A percentile compares a stretch with the other conserved stretches of the same genome.
Evolutionary conservation across 2,329 filamentous ascomycete genomes (phyloP).

Genomic region (Bipolaris gigantea): DNA sequence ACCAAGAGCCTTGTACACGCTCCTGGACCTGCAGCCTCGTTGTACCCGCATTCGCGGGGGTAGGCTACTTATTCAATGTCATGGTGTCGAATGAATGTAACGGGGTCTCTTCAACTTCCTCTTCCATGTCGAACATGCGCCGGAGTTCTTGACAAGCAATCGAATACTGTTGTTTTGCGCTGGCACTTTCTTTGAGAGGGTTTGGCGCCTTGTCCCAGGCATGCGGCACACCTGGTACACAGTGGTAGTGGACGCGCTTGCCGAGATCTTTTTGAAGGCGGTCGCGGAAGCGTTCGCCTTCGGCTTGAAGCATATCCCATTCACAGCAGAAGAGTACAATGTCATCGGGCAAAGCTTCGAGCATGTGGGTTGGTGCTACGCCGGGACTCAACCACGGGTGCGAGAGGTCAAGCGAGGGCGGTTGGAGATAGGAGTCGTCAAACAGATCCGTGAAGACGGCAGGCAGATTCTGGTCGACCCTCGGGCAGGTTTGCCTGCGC

Average conservation of each 20-base stretch:
- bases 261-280: slow-evolving; percentile 56
- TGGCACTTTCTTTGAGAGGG: slow-evolving; percentile 56
- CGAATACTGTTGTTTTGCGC: slow-evolving; percentile 58
- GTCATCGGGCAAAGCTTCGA: slow-evolving; percentile 60
- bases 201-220: slow-evolving; percentile 70
- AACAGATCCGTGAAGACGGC: slow-evolving; percentile 56
- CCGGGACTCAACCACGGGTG: slow-evolving; percentile 64
- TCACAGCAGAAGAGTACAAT: slow-evolving; percentile 66
- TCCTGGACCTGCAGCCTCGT: background rate
- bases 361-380: slow-evolving; percentile 56
- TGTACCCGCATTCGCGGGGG: slow-evolving; percentile 10
- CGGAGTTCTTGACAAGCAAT: slow-evolving; percentile 57
- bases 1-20: background rate
- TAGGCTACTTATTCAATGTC: slow-evolving; percentile 17
- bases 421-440: slow-evolving; percentile 55
- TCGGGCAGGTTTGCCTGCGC: slow-evolving; percentile 58
- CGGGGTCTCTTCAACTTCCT: slow-evolving; percentile 29
- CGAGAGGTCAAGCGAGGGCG: slow-evolving; percentile 53
- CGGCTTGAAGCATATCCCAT: slow-evolving; percentile 67
- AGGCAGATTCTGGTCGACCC: slow-evolving; percentile 56
- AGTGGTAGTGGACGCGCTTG: slow-evolving; percentile 62
- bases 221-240: slow-evolving; percentile 62
- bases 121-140: slow-evolving; percentile 46
- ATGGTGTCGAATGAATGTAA: background rate
- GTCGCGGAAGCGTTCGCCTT: slow-evolving; percentile 63